These are phyloP conservation scores for Pycnococcus provasolii DNA, from an alignment of 139 green algal species.

Conservation along the genomic window DNA sequence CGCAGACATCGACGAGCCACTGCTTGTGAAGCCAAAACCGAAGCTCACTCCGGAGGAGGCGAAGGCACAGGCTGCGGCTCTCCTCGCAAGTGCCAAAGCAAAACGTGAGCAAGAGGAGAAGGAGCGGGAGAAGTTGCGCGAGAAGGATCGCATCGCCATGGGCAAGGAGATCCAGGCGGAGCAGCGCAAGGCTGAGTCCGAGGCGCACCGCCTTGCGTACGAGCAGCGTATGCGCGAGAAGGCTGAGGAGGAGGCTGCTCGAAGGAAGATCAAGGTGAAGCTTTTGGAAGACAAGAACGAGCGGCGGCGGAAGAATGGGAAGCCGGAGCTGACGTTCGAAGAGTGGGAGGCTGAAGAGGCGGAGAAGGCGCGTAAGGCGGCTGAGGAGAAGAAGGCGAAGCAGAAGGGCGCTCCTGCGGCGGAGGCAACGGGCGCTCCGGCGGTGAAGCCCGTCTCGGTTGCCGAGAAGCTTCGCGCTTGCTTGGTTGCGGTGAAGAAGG, in stretches of 20 bases:
- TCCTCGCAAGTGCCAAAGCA: neutral
- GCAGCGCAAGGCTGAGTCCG: constrained; percentile 44
- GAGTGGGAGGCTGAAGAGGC: constrained; percentile 55
- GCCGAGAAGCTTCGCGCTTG: too few relatives aligned
- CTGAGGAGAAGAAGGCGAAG: constrained; percentile 2
- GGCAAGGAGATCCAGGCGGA: constrained; percentile 41
- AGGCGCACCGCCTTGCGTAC: constrained; percentile 31
- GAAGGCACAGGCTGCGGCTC: constrained; percentile 33
- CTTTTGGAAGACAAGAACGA: constrained; percentile 62
- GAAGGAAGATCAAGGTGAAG: constrained; percentile 51
- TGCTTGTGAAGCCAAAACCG: constrained; percentile 16
- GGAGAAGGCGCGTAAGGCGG: constrained; percentile 33
- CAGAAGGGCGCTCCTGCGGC: too few relatives aligned
- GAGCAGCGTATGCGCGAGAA: constrained; percentile 52
- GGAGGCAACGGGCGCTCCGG: too few relatives aligned
- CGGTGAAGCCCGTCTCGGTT: too few relatives aligned
- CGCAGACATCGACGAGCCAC: constrained; percentile 54
- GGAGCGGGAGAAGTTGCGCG: constrained; percentile 40
- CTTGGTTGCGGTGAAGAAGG: too few relatives aligned
- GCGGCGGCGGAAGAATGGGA: constrained; percentile 55
- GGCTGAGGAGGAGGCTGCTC: constrained; percentile 42
- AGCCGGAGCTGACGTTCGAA: constrained; percentile 74
- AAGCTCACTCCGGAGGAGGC: constrained; percentile 39
- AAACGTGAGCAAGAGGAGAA: constrained; percentile 28
- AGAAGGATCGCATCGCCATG: constrained; percentile 36